Percentiles rank a stretch among this genome's conserved stretches.
Evolutionary conservation across 2,329 filamentous ascomycete genomes (phyloP).

Genomic region (Fusarium decemcellulare): DNA sequence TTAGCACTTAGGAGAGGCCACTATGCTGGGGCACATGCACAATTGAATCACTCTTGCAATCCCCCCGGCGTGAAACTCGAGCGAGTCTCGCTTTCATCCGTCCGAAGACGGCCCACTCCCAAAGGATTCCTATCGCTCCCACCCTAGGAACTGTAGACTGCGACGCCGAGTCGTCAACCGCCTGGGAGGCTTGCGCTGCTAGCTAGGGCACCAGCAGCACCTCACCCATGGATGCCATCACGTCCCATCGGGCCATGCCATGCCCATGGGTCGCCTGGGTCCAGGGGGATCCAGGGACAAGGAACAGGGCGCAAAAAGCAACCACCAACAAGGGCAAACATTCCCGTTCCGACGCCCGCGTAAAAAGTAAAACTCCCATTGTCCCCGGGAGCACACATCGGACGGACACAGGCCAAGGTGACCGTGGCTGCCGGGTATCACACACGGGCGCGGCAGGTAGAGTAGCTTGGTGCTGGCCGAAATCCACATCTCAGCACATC

Average conservation of each 20-base stretch:
- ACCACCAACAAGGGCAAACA: constrained; percentile 15
- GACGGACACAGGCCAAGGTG: constrained; percentile 14
- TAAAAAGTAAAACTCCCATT: constrained; percentile 28
- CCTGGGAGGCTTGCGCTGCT: constrained; percentile 23
- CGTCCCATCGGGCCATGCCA: constrained; percentile 34
- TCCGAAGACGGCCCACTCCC: constrained; percentile 16
- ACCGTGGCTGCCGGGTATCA: constrained; percentile 14
- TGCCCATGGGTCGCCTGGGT: constrained; percentile 15
- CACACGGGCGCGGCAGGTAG: constrained; percentile 23
- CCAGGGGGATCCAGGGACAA: constrained; percentile 13
- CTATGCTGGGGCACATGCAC: constrained; percentile 18
- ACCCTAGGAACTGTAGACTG: constrained; percentile 12
- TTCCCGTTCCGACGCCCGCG: constrained; percentile 35
- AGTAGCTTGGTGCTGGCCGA: constrained; percentile 20
- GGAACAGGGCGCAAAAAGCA: constrained; percentile 19
- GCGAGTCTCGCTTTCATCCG: constrained; percentile 5
- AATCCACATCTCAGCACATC: constrained; percentile 29
- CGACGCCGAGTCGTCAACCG: constrained; percentile 17
- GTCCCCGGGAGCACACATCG: constrained; percentile 18
- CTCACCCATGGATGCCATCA: constrained; percentile 23
- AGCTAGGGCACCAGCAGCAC: constrained; percentile 17
- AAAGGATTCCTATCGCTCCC: constrained; percentile 32
- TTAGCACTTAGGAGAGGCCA: constrained; percentile 32
- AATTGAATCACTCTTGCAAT: constrained; percentile 11
- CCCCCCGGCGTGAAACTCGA: constrained; percentile 17